phyloP scores from a whole-genome alignment of 768 basidiomycete species.

The Astraeus odoratus region DNA sequence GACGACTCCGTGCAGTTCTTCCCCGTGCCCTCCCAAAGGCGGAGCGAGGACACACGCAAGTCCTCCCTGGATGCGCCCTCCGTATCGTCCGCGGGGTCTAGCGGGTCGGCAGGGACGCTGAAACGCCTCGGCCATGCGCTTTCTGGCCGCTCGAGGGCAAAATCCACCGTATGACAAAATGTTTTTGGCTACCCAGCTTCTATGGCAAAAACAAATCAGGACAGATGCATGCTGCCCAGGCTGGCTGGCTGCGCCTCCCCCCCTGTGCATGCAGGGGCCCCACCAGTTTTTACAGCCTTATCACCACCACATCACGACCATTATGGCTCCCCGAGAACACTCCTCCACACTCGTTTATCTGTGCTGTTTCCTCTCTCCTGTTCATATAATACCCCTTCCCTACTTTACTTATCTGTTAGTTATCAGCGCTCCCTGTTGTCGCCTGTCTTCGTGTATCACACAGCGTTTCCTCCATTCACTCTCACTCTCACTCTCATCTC shows the following conservation, averaged over 20 bases:
- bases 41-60: conserved; percentile 21
- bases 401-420: no score
- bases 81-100: conserved; percentile 18
- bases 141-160: conserved; percentile 15
- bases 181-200: background rate
- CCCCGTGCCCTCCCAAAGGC: conserved; percentile 27
- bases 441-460: no score
- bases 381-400: no score
- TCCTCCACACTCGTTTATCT: no score
- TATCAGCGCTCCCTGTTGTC: no score
- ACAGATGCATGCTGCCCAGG: background rate
- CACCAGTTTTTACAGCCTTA: no score
- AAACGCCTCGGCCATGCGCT: conserved; percentile 15
- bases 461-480: no score
- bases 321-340: no score
- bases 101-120: conserved; percentile 8
- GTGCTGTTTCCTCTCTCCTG: no score
- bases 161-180: conserved; percentile 10
- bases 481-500: no score
- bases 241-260: background rate
- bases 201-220: background rate
- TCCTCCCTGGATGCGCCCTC: conserved; percentile 25
- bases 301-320: no score
- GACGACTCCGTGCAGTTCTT: conserved; percentile 28
- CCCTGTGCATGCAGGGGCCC: background rate